phyloP scores from a whole-genome alignment of 2,329 filamentous ascomycete genomes.

The Pezizomycotina sp. region DNA sequence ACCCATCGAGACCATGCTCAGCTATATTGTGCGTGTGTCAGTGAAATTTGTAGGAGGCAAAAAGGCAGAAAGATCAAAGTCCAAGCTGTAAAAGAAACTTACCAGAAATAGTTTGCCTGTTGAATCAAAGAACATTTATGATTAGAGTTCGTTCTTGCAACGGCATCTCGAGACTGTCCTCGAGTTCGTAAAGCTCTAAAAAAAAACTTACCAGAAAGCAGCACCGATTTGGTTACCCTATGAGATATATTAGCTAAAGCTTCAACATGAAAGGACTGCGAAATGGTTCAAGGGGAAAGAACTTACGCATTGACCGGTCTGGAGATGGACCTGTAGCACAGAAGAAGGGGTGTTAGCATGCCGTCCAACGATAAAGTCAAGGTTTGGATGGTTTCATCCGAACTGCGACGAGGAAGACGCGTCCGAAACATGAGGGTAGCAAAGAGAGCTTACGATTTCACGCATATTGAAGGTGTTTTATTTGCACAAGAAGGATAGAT shows the following conservation, averaged over 20 bases:
- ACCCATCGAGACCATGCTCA: constrained; percentile 87
- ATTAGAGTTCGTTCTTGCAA: constrained; percentile 8
- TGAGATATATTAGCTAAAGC: constrained; percentile 22
- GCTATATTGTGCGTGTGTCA: too few relatives aligned
- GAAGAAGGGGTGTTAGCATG: constrained; percentile 8
- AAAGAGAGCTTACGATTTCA: constrained; percentile 18
- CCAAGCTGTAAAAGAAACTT: constrained; percentile 2
- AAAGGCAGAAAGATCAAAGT: neutral
- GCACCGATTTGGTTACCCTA: constrained; percentile 99
- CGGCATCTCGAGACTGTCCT: constrained; percentile 9
- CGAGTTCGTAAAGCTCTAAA: neutral
- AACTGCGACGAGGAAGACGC: too few relatives aligned
- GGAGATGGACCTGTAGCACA: constrained; percentile 53
- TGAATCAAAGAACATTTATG: too few relatives aligned
- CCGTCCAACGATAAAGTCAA: too few relatives aligned
- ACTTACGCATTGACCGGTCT: constrained; percentile 98
- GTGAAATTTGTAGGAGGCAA: too few relatives aligned
- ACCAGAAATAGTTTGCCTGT: constrained; percentile 40
- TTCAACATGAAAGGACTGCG: constrained; percentile 6
- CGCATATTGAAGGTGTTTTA: constrained; percentile 12
- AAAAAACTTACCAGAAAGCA: constrained; percentile 71
- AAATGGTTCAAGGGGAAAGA: constrained; percentile 5
- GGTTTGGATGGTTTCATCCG: too few relatives aligned
- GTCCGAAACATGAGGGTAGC: too few relatives aligned
- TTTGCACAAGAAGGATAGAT: too few relatives aligned